Conservation (phyloP, 371 early-diverging fungal species). For the Saksenaea oblongispora region DNA sequence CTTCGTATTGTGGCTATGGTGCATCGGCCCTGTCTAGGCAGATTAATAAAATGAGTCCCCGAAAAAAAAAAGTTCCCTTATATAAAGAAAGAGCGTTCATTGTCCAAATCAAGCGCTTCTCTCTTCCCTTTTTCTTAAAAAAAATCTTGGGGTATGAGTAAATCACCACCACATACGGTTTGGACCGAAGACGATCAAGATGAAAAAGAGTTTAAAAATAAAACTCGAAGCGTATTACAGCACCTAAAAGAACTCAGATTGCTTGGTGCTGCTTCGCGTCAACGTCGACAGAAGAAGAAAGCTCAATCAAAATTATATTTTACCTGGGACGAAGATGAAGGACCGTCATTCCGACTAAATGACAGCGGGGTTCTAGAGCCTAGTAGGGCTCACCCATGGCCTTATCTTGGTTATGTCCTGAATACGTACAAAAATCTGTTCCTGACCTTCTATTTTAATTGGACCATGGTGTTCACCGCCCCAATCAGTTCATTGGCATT, state of each 20-base stretch:
- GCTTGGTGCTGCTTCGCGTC: background rate
- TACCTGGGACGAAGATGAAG: background rate
- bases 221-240: background rate
- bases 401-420: conserved; percentile 23
- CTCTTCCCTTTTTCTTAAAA: conserved; percentile 1
- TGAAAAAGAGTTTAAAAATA: background rate
- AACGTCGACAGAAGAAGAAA: background rate
- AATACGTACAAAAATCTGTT: conserved; percentile 30
- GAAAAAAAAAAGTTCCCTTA: background rate
- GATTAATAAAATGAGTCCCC: background rate
- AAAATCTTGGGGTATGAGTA: conserved; percentile 5
- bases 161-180: background rate
- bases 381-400: conserved; percentile 13
- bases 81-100: background rate
- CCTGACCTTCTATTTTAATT: conserved; percentile 31
- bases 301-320: background rate
- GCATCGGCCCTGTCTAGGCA: background rate
- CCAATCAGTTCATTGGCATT: conserved; percentile 26
- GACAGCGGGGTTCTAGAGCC: conserved; percentile 4
- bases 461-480: conserved; percentile 17
- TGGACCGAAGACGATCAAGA: conserved; percentile 1
- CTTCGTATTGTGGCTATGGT: too few relatives aligned
- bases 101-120: background rate
- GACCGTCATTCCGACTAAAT: background rate
- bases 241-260: background rate